Base-by-base conservation (phyloP, 257 asterid species). In the Leptodermis oblonga region DNA sequence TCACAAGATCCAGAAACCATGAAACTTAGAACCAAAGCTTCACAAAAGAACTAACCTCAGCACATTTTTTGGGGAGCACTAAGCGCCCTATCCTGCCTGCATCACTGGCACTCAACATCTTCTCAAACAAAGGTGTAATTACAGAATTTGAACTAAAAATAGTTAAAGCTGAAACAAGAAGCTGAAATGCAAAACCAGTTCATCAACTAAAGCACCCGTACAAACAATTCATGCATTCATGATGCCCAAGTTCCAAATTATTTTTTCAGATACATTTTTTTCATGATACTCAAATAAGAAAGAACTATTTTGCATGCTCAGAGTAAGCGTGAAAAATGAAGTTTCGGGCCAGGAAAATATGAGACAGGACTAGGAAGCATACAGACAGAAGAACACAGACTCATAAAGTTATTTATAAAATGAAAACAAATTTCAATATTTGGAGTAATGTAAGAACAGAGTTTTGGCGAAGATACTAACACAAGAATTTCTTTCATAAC, bases 41-140 rank as follows among this genome's bases (percentile, higher is more conserved):
- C 46, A 23, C 49, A 72, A 6, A 75, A 70, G 67, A 58, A 65
- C 88, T 84, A 75, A 88, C 98, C 97, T 93, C 98, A 20, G 97
- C 98, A 68, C 98, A 90, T 77, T 86, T 93, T 76, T 93, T 93
- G 30, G 98, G 98, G 61, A 93, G 86, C 70, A 93, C 94, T 76
- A 93, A 70, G 78, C 98, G 96, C 73, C 98, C 97, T 71, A 93
- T 81, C 78, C 90, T 76, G 60, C 98, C 94, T 73, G 98, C 97
- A 76, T 93, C 98, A 60, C 97, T 93, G 73, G 97, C 97, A 69
- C 94, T 93, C 68, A 93, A 79, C 86, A 84, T 88, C 86, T 93
- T 93, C 85, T 93, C 97, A 46, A 93, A 93, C 86, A 93, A 75
- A 52, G 98, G 97, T 61, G 86, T 88, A 26, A 90, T 85, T 59